These are phyloP conservation scores for Nepenthes mirabilis DNA, from an alignment of 148 eudicot species.

Conservation along the genomic window DNA sequence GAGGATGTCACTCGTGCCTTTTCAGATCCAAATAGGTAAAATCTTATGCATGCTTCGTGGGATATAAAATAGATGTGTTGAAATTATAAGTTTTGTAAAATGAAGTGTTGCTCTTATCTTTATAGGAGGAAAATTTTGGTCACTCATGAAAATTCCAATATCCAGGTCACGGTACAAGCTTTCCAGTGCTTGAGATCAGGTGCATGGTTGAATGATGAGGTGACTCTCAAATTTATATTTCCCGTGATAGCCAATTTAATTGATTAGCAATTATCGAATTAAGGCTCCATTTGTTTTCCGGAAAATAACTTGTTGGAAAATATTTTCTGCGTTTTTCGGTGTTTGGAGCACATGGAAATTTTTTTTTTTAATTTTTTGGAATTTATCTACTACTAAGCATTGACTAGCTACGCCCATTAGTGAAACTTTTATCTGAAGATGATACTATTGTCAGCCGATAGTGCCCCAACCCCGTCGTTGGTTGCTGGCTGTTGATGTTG, in stretches of 20 bases:
- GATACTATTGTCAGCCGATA: not conserved
- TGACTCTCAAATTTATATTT: constrained; percentile 7
- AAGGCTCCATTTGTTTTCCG: too few relatives aligned
- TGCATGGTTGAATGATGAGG: constrained; percentile 96
- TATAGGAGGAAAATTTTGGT: constrained; percentile 57
- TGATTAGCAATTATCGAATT: not conserved
- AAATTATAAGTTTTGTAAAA: constrained; percentile 4
- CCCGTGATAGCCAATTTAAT: not conserved
- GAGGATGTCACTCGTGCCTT: constrained; percentile 43
- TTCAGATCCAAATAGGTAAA: constrained; percentile 39
- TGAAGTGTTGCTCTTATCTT: constrained; percentile 1
- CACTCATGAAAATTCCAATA: constrained; percentile 68
- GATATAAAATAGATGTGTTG: not conserved
- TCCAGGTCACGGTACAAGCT: constrained; percentile 64
- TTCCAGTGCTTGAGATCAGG: constrained; percentile 74
- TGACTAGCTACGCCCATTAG: too few relatives aligned
- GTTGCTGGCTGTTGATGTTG: too few relatives aligned
- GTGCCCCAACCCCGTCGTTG: too few relatives aligned
- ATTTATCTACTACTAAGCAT: too few relatives aligned
- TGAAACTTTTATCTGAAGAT: too few relatives aligned
- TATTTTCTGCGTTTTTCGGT: too few relatives aligned
- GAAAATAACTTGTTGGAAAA: too few relatives aligned
- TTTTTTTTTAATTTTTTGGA: too few relatives aligned
- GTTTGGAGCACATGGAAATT: too few relatives aligned
- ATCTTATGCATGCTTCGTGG: not conserved